A percentile compares a stretch with the other conserved stretches of the same genome.
Conservation (phyloP, 257 asterid genomes). For the Striga asiatica region DNA sequence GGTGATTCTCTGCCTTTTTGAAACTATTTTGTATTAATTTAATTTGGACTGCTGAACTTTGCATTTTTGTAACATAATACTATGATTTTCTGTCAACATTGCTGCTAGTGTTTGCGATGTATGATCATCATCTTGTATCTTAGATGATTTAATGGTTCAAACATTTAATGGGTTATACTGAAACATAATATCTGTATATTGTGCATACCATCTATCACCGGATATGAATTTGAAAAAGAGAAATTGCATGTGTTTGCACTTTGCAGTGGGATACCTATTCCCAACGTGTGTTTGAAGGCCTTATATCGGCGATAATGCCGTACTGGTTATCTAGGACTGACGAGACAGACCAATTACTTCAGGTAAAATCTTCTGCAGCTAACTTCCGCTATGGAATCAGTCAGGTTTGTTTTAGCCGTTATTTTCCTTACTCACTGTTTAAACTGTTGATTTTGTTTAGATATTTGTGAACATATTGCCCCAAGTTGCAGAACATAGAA, state of each 20-base stretch:
- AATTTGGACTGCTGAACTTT: neutral
- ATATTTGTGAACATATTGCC: conserved; percentile 72
- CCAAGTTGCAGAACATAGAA: conserved; percentile 59
- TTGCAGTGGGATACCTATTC: conserved; percentile 87
- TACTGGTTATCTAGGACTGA: conserved; percentile 67
- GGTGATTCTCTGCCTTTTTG: neutral
- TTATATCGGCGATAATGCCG: conserved; percentile 78
- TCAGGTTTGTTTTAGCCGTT: neutral
- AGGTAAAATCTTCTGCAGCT: conserved; percentile 37
- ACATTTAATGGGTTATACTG: neutral
- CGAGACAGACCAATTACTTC: conserved; percentile 52
- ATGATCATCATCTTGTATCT: neutral
- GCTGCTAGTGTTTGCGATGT: conserved; percentile 5
- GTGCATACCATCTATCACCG: neutral
- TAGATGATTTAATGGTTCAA: neutral
- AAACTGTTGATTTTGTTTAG: conserved; percentile 29
- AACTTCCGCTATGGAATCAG: neutral
- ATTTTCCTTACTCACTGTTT: neutral
- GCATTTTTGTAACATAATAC: neutral
- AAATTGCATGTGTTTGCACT: conserved; percentile 7
- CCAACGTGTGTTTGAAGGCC: conserved; percentile 70
- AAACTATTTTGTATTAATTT: no score
- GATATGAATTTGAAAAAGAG: conserved; percentile 13
- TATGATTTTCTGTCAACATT: conserved; percentile 4
- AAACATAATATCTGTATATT: neutral